Evolutionary conservation across 1,139 yeast species (phyloP).

Genomic region (Taphrina pruni): DNA sequence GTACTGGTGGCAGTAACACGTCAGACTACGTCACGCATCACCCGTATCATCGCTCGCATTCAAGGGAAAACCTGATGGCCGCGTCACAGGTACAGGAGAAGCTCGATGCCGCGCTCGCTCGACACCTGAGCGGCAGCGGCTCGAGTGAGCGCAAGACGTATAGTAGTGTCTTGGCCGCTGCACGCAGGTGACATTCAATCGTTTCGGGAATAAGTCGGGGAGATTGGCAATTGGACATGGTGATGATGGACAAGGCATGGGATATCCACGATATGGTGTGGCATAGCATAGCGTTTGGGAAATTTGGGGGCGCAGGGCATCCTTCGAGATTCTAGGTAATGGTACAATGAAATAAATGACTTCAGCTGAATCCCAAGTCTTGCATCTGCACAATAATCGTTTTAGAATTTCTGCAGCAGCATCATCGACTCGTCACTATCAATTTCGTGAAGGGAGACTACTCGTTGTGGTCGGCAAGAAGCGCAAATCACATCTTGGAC

Average conservation of each 20-base stretch:
- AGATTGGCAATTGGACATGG: too few relatives aligned
- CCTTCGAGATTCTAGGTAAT: too few relatives aligned
- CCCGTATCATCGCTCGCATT: too few relatives aligned
- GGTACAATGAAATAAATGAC: too few relatives aligned
- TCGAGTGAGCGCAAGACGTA: slow-evolving; percentile 8
- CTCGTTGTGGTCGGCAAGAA: too few relatives aligned
- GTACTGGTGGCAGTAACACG: neutral
- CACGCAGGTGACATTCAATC: neutral
- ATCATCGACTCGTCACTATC: neutral
- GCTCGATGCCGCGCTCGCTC: slow-evolving; percentile 9
- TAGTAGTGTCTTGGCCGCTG: slow-evolving; percentile 19
- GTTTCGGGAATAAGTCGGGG: too few relatives aligned
- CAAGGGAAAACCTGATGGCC: neutral
- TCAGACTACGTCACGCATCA: slow-evolving; percentile 7
- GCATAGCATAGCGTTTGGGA: neutral
- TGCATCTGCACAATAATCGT: too few relatives aligned
- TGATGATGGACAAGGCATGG: too few relatives aligned
- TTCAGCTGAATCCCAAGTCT: too few relatives aligned
- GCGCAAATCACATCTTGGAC: slow-evolving; percentile 1
- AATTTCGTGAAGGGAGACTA: too few relatives aligned
- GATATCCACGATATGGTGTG: neutral
- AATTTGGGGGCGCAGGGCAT: neutral
- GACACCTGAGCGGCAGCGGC: neutral
- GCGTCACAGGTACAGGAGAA: slow-evolving; percentile 1
- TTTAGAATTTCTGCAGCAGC: too few relatives aligned